Evolutionary conservation across 352 stramenopile species (phyloP), one percentile per base, ranked within the genome.

Genomic region (Pythium guiyangense): DNA sequence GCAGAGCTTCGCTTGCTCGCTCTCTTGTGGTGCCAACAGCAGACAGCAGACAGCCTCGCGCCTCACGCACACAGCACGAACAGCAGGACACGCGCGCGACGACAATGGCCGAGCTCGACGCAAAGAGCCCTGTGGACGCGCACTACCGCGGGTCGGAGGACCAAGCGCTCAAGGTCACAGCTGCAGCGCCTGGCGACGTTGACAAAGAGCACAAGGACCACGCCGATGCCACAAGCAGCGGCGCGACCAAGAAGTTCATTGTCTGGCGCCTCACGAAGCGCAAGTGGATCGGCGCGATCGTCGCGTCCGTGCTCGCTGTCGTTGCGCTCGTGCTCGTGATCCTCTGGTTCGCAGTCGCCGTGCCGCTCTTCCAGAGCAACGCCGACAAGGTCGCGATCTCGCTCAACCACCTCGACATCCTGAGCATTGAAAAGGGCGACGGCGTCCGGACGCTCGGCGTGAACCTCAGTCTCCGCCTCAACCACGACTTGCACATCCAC

Each of bases 401-500:
- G 12, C 62, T 89, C 58, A 88, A 89, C 67, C 81, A 86, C 61
- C 54, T 91, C 49, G 81, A 89, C 63, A 70, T 89, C 50, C 71
- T 74, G 54, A 56, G 53, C 29, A 62, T 88, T 34, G 52, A 67
- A 20, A 67, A 60, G 31, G 72, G 66, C 47, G 51, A 59, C 15
- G 54, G 57, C 29, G 50, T 49, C 22, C 63, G 66, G 35, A 59
- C 57, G 9, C 57, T 85, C 29, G 74, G 61, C 27, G 71, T 87
- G 3, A 70, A 85, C 59, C 49, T 91, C 6, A 87, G 74, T 37
- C 46, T 91, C 4, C 81, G 66, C 46, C 58, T 85, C 11, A 55
- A 75, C 52, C 70, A 86, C 63, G 68, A 83, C 44, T 59, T 79
- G 18, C 59, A 55, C 20, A 60, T 80, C 46, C 44, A 65, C 45